A percentile compares a stretch with the other conserved stretches of the same genome.
Evolutionary conservation across 106 monocot species (phyloP).

Genomic region (Dendrobium nobile): DNA sequence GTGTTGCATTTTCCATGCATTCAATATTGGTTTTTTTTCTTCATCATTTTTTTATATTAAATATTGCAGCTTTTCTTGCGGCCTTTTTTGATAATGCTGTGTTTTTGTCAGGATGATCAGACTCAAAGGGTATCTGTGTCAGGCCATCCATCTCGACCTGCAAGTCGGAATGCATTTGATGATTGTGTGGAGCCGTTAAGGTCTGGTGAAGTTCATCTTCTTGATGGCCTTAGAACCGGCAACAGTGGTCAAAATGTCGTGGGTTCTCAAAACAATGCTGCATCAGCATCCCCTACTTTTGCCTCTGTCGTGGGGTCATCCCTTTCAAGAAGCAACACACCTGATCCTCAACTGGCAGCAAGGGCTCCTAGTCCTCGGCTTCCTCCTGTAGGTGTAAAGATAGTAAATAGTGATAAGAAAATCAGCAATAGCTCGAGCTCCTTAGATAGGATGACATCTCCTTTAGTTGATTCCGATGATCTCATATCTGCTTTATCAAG

Average conservation of each 20-base stretch:
- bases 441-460: slow-evolving; percentile 24
- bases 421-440: slow-evolving; percentile 28
- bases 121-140: slow-evolving; percentile 15
- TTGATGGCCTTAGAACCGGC: slow-evolving; percentile 22
- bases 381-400: slow-evolving; percentile 72
- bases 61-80: neutral
- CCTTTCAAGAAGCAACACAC: slow-evolving; percentile 58
- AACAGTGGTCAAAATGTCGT: slow-evolving; percentile 23
- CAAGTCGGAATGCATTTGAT: slow-evolving; percentile 34
- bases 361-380: slow-evolving; percentile 78
- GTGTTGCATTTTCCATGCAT: neutral
- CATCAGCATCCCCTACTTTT: slow-evolving; percentile 49
- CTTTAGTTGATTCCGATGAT: slow-evolving; percentile 41
- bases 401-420: slow-evolving; percentile 40
- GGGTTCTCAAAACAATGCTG: slow-evolving; percentile 30
- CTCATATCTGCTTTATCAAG: slow-evolving; percentile 54
- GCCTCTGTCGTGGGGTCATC: slow-evolving; percentile 70
- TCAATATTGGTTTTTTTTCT: neutral
- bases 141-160: slow-evolving; percentile 38
- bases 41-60: neutral
- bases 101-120: slow-evolving; percentile 37
- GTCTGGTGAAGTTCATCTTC: slow-evolving; percentile 15
- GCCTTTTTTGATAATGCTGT: neutral
- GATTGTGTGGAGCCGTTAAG: slow-evolving; percentile 21
- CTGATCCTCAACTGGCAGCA: slow-evolving; percentile 66